These are phyloP conservation scores for Diaporthe sp. DNA, from an alignment of 2,329 filamentous ascomycete genomes.

Conservation along the genomic window DNA sequence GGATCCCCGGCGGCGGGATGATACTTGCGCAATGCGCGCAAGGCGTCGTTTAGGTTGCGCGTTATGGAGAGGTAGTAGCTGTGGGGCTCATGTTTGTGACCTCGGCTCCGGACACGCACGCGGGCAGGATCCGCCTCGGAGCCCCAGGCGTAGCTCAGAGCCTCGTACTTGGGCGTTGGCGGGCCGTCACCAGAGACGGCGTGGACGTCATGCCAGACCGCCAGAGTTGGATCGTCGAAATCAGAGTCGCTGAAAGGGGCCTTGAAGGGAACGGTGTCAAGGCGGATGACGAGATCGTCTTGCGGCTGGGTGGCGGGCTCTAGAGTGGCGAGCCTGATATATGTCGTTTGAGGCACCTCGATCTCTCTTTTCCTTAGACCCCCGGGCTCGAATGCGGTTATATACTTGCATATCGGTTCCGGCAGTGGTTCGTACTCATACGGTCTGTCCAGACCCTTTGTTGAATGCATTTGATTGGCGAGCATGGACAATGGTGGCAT, in stretches of 20 bases:
- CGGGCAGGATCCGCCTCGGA: neutral
- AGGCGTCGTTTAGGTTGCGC: neutral
- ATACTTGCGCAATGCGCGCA: neutral
- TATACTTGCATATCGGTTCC: neutral
- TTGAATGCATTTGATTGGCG: neutral
- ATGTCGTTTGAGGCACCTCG: neutral
- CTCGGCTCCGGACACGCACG: neutral
- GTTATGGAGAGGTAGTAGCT: conserved; percentile 12
- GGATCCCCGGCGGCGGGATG: neutral
- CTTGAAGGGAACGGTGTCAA: conserved; percentile 10
- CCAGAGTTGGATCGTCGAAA: neutral
- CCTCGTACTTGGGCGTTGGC: conserved; percentile 5
- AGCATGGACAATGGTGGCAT: neutral
- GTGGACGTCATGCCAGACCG: neutral
- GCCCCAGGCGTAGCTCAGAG: conserved; percentile 18
- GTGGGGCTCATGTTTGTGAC: neutral
- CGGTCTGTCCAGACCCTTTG: neutral
- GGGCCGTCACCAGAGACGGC: neutral
- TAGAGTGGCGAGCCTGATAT: conserved; percentile 18
- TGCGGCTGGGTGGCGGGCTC: neutral
- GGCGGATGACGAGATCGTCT: conserved; percentile 5
- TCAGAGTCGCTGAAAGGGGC: neutral
- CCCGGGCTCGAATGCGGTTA: neutral
- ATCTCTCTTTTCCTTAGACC: neutral
- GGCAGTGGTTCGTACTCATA: conserved; percentile 3